Base-by-base conservation (phyloP, 2,329 filamentous ascomycete species). In the Xylariales sp. region DNA sequence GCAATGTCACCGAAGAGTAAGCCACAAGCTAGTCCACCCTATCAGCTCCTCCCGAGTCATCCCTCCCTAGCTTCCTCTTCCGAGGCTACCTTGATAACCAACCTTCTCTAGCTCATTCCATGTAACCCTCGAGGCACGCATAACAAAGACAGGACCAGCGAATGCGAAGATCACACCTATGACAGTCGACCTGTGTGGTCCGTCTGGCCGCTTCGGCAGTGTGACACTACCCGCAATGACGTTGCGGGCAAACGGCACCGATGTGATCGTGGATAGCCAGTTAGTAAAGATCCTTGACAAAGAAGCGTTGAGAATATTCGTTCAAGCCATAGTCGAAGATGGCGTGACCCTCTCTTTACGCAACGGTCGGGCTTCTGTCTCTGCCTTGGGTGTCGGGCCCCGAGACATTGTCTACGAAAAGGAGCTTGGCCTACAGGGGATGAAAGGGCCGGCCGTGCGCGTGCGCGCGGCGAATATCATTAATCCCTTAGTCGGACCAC, bases 1-100 rank as follows among this genome's bases (percentile, higher is more conserved):
- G 65, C 65, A 71, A 60, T 72, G 69, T 78, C 23, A 74, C 74
- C 39, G 72, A 77, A 67, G 69, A 75, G 76, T 75, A 74, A 71
- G 72, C 69, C 36, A 65, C n/a, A 10, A 28, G 14, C 30, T 36
- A 62, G 60, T 65, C 41, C 65, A 30, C 46, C 54, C 54, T 69
- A 7, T 8, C n/a, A 6, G 30, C 48, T 49, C 56, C 34, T 48
- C 52, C 36, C 0, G 1, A 23, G 23, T 23, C 30, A 30, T 46
- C 10, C 9, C 18, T 30, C 34, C 16, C 5, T 6, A 39, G 12
- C 8, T 39, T 39, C 18, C 30, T 46, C 39, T 45, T 23, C 12
- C 45, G 12, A 1, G 43, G 14, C 36, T 36, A 49, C 46, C 18
- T 23, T 30, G 10, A 58, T 67, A 48, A 71, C 34, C 12, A 48